Base-by-base conservation (phyloP, 2,329 filamentous ascomycete genomes). In the Alternaria brassicicola region DNA sequence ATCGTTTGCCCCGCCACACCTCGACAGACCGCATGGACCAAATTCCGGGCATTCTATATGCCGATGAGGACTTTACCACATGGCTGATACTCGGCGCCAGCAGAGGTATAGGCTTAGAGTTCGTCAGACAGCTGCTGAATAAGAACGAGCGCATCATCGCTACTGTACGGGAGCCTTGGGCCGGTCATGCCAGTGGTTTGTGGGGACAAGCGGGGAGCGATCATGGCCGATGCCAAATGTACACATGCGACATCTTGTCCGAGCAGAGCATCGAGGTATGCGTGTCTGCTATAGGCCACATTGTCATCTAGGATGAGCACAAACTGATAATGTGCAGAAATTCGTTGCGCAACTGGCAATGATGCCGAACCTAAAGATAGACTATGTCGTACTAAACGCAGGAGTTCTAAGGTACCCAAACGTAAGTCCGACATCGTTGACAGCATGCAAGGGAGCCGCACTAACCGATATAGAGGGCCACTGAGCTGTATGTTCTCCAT, bases 381-480 rank as follows among this genome's bases (percentile, higher is more conserved):
- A 85, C 72, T 81, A 82, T 71, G 79, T 84, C 36, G 79, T 87
- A n/a, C 63, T 86, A 52, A 86, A 86, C 73, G 84, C 85, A 30
- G 84, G 84, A 45, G 80, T 86, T 6, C 68, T 85, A 64, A 78
- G 81, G 65, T 86, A 86, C 73, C 84, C 84, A 4, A 85, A 84
- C 77, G 83, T 85, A 76, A 75, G 79, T 69, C 42, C 21, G 25
- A 55, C 48, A 46, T 51, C 25, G 50, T 51, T 9, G 36, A 38
- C 36, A 33, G 21, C 36, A 60, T 55, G 43, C 53, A 60, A 60
- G 41, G 47, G 57, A 63, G 55, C 55, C 64, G 60, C 64, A 67
- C 71, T 75, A 71, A 74, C 59, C 52, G 39, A 57, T 50, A 47
- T 68, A 84, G 81, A 80, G 82, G 77, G 81, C 82, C 39, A 83